These are phyloP conservation scores for Amborella trichopoda DNA, from an alignment of 164 flowering plant genomes.

Conservation along the genomic window DNA sequence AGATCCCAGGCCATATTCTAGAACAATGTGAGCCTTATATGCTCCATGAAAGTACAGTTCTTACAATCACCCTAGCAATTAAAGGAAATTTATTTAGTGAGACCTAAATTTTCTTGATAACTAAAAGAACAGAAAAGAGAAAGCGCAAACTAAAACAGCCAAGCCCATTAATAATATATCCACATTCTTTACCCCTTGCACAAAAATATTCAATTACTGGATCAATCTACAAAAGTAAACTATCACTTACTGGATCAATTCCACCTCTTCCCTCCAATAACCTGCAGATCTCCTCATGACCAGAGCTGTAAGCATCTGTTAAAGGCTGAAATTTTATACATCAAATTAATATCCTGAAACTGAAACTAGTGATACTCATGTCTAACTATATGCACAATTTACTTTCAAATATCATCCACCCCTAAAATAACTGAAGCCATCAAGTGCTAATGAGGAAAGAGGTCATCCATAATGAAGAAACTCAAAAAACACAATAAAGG, in stretches of 20 bases:
- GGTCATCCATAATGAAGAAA: not conserved
- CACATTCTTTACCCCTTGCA: too few species aligned
- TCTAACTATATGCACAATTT: too few species aligned
- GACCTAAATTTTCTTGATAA: not conserved
- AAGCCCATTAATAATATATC: too few species aligned
- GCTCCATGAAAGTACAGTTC: not conserved
- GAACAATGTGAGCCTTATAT: not conserved
- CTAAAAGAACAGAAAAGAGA: not conserved
- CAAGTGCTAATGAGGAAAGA: not conserved
- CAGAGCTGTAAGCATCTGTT: slow-evolving; percentile 41
- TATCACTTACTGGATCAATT: slow-evolving; percentile 31
- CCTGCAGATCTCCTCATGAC: slow-evolving; percentile 32
- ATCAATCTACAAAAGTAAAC: not conserved
- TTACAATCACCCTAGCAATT: not conserved
- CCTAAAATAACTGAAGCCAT: too few species aligned
- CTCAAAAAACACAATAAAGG: too few species aligned
- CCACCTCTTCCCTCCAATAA: slow-evolving; percentile 37
- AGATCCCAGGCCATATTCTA: not conserved
- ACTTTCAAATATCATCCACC: too few species aligned
- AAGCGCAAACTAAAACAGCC: not conserved
- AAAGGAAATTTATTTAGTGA: not conserved
- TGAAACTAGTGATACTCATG: too few species aligned
- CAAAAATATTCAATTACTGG: not conserved
- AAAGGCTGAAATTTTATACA: slow-evolving; percentile 30
- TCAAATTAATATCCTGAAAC: not conserved